Percentiles rank a stretch among this genome's conserved stretches.
Conservation (phyloP, 139 green algal genomes). For the Pseudopediastrum boryanum region DNA sequence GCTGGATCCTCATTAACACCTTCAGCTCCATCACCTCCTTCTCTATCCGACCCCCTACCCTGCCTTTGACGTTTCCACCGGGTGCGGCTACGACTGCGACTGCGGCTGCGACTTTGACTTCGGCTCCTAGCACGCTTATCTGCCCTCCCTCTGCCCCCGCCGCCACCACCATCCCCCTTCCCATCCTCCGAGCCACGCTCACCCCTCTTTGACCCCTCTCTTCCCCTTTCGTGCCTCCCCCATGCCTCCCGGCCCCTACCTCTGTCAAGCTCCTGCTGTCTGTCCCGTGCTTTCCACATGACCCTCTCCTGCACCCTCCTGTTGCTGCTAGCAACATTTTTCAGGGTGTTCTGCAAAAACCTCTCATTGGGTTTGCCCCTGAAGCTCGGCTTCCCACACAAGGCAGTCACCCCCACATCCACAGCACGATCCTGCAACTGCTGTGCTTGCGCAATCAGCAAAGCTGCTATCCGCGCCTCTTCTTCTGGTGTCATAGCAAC, state of each 20-base stretch:
- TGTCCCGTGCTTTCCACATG: constrained; percentile 63
- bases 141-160: constrained; percentile 42
- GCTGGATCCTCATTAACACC: not conserved
- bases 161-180: no score
- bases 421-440: constrained; percentile 40
- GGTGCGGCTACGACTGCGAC: not conserved
- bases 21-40: not conserved
- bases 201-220: no score
- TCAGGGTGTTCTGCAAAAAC: constrained; percentile 72
- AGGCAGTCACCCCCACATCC: constrained; percentile 63
- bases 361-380: constrained; percentile 70
- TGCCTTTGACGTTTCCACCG: not conserved
- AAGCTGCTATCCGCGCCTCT: constrained; percentile 11
- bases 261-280: constrained; percentile 4
- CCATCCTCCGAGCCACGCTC: no score
- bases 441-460: constrained; percentile 32
- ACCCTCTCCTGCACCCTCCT: constrained; percentile 53
- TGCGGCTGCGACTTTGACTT: not conserved
- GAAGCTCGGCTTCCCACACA: constrained; percentile 44
- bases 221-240: no score
- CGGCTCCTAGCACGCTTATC: not conserved
- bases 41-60: no score
- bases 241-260: no score
- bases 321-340: constrained; percentile 59
- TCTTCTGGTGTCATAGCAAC: constrained; percentile 22